phyloP scores from a whole-genome alignment of 345 rosid species.

The Euphorbia tirucalli region DNA sequence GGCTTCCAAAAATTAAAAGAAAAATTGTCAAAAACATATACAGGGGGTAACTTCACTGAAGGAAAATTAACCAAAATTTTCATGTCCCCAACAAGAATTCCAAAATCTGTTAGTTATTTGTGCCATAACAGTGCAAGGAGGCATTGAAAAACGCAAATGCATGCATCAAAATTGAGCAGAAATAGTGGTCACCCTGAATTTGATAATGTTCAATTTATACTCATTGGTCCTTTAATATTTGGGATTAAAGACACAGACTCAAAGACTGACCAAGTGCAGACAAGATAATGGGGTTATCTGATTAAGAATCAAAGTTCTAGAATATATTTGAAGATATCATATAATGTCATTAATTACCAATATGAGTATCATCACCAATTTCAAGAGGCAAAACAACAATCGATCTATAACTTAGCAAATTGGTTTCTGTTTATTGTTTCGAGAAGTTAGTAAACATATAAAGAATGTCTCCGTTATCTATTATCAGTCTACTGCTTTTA shows the following conservation, averaged over 20 bases:
- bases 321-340: no score
- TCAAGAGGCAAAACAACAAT: conserved; percentile 2
- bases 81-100: no score
- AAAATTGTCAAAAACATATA: no score
- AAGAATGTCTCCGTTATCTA: conserved; percentile 32
- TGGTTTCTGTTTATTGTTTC: conserved; percentile 28
- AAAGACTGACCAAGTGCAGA: no score
- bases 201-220: neutral
- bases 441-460: conserved; percentile 19
- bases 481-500: no score
- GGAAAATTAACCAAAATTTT: no score
- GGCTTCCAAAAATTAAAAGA: no score
- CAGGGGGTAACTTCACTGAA: no score
- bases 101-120: conserved; percentile 4
- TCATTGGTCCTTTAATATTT: neutral
- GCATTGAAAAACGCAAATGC: conserved; percentile 10
- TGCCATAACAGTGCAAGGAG: conserved; percentile 11
- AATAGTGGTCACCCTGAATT: conserved; percentile 1
- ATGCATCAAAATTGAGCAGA: no score
- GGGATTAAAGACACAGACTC: neutral
- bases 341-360: no score
- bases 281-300: conserved; percentile 2
- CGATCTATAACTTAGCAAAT: conserved; percentile 17
- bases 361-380: no score
- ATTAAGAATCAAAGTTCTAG: neutral